These are phyloP conservation scores for Monosporascus sp. DNA, from an alignment of 2,329 filamentous ascomycete genomes.

Conservation along the genomic window DNA sequence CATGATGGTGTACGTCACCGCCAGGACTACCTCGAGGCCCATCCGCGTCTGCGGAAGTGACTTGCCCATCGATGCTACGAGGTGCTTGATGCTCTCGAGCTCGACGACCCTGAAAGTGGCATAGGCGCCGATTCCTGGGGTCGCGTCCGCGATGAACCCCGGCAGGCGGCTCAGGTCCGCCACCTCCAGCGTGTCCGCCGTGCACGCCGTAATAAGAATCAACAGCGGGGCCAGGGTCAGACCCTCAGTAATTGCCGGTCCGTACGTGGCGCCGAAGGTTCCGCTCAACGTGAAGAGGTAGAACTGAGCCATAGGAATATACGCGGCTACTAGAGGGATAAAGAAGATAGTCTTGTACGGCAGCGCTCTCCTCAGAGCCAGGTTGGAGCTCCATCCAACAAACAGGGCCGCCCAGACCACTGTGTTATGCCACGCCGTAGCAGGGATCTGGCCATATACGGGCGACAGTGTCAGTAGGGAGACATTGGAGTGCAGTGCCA, in stretches of 20 bases:
- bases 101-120: slow-evolving; percentile 54
- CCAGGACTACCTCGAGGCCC: slow-evolving; percentile 65
- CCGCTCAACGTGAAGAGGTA: slow-evolving; percentile 64
- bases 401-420: slow-evolving; percentile 63
- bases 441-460: slow-evolving; percentile 80
- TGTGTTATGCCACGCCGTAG: slow-evolving; percentile 65
- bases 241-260: slow-evolving; percentile 69
- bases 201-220: slow-evolving; percentile 56
- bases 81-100: slow-evolving; percentile 30
- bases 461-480: slow-evolving; percentile 77
- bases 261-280: slow-evolving; percentile 60
- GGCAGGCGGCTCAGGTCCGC: slow-evolving; percentile 52
- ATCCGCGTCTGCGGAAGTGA: slow-evolving; percentile 63
- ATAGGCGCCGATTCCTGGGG: slow-evolving; percentile 62
- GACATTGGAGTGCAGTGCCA: slow-evolving; percentile 61
- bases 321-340: slow-evolving; percentile 70
- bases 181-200: slow-evolving; percentile 60
- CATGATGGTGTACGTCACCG: slow-evolving; percentile 57
- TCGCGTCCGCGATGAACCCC: slow-evolving; percentile 54
- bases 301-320: slow-evolving; percentile 68
- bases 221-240: slow-evolving; percentile 68
- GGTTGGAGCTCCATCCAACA: slow-evolving; percentile 65
- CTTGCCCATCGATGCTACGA: slow-evolving; percentile 52
- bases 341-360: slow-evolving; percentile 45
- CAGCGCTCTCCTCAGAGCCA: slow-evolving; percentile 46